Evolutionary conservation across 1,284 basidiomycete genomes (phyloP), one percentile per base, ranked within the genome.

Genomic region (Leccinum cinnamomeum): DNA sequence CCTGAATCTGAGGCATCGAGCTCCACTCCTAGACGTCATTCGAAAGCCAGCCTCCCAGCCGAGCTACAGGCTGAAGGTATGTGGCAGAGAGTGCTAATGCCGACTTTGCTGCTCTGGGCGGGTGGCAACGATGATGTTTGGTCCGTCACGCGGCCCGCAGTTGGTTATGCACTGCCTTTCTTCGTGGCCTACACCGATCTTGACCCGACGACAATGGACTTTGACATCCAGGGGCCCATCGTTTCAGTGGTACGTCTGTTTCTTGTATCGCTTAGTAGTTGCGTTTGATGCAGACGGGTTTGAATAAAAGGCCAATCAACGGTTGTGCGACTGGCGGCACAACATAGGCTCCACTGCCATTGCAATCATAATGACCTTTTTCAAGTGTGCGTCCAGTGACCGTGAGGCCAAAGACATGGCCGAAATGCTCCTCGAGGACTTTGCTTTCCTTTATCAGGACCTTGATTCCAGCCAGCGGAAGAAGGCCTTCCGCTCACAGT

Each of bases 111-210:
- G 5, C 30, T 61, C 7, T 58, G 39, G 60, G 60, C 50, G 35
- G 60, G 56, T n/a, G 50, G 60, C 3, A 61, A 58, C 5, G 39
- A 58, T 25, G 50, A 61, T 53, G 30, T 53, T 14, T 61, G 56
- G 39, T 23, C 28, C 3, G 30, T 61, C 8, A 41, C 7, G 20
- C 5, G 18, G 0, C 5, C 5, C 4, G 25, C 59, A 2, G 7
- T 51, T 2, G 5, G 33, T 4, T 60, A 60, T 51, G 46, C 46
- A 1, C 46, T 53, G 25, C 50, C 50, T 7, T 16, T 53, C 25
- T 28, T 53, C 16, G 10, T 50, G 11, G 20, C n/a, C 48, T 50
- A 50, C 12, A 12, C 11, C 7, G 48, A 50, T 12, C n/a, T 23
- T 20, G 20, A 50, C 20, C 6, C 11, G 8, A 10, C 48, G 11